phyloP scores from a whole-genome alignment of 768 basidiomycete species.

The Cubamyces sp. region DNA sequence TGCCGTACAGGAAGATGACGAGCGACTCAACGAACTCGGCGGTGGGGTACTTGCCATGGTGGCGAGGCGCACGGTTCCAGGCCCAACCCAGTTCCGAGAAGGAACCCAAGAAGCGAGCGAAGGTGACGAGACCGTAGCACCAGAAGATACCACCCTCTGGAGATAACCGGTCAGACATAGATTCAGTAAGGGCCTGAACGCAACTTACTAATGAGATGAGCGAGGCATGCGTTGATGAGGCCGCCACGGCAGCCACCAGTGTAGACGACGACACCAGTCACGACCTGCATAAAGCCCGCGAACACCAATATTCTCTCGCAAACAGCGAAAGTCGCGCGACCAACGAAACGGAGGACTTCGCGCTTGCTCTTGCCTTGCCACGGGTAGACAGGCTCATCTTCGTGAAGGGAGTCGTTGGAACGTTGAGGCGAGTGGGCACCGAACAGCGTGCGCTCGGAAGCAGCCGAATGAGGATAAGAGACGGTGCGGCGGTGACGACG shows the following conservation, averaged over 20 bases:
- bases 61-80: conserved; percentile 76
- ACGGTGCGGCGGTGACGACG: conserved; percentile 39
- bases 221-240: conserved; percentile 82
- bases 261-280: conserved; percentile 79
- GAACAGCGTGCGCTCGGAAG: conserved; percentile 59
- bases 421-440: conserved; percentile 49
- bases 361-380: conserved; percentile 25
- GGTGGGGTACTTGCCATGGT: conserved; percentile 48
- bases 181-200: conserved; percentile 1
- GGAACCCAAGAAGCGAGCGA: conserved; percentile 93
- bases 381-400: conserved; percentile 26
- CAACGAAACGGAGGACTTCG: conserved; percentile 45
- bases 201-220: conserved; percentile 86
- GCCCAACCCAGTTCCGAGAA: conserved; percentile 91
- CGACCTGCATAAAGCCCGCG: conserved; percentile 65
- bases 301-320: conserved; percentile 69
- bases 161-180: conserved; percentile 4
- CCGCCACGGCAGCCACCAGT: conserved; percentile 83
- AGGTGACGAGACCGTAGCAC: conserved; percentile 85
- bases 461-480: conserved; percentile 47
- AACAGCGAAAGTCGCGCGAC: conserved; percentile 52
- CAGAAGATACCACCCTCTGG: conserved; percentile 92
- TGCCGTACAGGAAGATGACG: conserved; percentile 87
- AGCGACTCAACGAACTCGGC: conserved; percentile 80
- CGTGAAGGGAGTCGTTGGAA: conserved; percentile 65